phyloP scores from a whole-genome alignment of 768 basidiomycete genomes.

The Russula abietina region DNA sequence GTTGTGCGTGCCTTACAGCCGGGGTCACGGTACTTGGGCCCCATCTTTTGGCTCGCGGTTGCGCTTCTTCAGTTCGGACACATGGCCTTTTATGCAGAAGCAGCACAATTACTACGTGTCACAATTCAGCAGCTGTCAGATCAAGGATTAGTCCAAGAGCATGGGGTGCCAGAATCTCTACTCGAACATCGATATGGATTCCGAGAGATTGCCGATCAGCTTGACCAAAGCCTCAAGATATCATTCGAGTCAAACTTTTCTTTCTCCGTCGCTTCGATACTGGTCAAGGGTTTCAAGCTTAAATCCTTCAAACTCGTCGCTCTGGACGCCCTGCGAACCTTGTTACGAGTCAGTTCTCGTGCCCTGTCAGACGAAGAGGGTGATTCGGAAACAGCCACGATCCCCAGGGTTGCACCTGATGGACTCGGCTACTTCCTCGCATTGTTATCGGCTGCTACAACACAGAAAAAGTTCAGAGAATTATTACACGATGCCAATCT shows the following conservation, averaged over 20 bases:
- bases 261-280: slow-evolving; percentile 72
- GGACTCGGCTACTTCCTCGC: slow-evolving; percentile 76
- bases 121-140: slow-evolving; percentile 59
- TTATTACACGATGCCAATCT: slow-evolving; percentile 61
- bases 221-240: slow-evolving; percentile 67
- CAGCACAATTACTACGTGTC: slow-evolving; percentile 58
- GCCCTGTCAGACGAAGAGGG: slow-evolving; percentile 32
- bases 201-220: slow-evolving; percentile 61
- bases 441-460: slow-evolving; percentile 62
- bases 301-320: slow-evolving; percentile 56
- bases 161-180: slow-evolving; percentile 49
- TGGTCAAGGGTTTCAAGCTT: slow-evolving; percentile 83
- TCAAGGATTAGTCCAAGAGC: slow-evolving; percentile 51
- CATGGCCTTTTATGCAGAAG: slow-evolving; percentile 61
- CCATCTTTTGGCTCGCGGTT: slow-evolving; percentile 85
- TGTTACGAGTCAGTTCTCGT: slow-evolving; percentile 56
- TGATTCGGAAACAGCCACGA: slow-evolving; percentile 35
- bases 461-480: slow-evolving; percentile 46
- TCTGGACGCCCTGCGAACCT: slow-evolving; percentile 52
- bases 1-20: slow-evolving; percentile 64
- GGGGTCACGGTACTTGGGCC: slow-evolving; percentile 64
- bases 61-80: slow-evolving; percentile 76
- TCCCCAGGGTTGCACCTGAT: slow-evolving; percentile 47
- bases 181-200: slow-evolving; percentile 58
- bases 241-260: slow-evolving; percentile 77